Conservation (phyloP, 2,329 filamentous ascomycete species). For the Polytolypa hystricis region DNA sequence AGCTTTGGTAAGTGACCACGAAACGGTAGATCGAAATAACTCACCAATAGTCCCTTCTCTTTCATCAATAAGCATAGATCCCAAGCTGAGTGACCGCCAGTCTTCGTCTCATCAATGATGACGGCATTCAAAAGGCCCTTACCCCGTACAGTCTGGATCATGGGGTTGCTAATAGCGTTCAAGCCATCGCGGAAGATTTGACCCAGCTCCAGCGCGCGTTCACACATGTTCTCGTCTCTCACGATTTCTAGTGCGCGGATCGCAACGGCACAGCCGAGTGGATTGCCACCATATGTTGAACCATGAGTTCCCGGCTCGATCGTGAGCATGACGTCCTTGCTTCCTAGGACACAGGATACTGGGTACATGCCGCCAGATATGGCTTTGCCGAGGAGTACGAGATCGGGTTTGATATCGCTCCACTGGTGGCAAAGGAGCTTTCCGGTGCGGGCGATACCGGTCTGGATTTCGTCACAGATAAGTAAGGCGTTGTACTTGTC, state of each 20-base stretch:
- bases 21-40: conserved; percentile 21
- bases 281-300: conserved; percentile 97
- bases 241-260: conserved; percentile 92
- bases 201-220: conserved; percentile 70
- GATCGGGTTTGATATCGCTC: conserved; percentile 88
- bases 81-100: conserved; percentile 82
- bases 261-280: conserved; percentile 85
- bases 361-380: conserved; percentile 98
- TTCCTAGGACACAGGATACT: conserved; percentile 83
- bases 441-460: conserved; percentile 88
- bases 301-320: conserved; percentile 95
- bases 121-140: conserved; percentile 94
- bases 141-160: conserved; percentile 74
- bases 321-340: conserved; percentile 87
- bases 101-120: conserved; percentile 82
- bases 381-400: conserved; percentile 91
- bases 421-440: conserved; percentile 90
- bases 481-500: conserved; percentile 90
- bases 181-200: conserved; percentile 73
- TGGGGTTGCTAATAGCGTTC: conserved; percentile 60
- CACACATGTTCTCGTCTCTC: conserved; percentile 78
- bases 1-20: conserved; percentile 1
- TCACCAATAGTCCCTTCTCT: conserved; percentile 82
- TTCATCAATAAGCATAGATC: conserved; percentile 94
- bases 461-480: conserved; percentile 98